Evolutionary conservation across 345 rosid genomes (phyloP).

Genomic region (Pelargonium nanum): DNA sequence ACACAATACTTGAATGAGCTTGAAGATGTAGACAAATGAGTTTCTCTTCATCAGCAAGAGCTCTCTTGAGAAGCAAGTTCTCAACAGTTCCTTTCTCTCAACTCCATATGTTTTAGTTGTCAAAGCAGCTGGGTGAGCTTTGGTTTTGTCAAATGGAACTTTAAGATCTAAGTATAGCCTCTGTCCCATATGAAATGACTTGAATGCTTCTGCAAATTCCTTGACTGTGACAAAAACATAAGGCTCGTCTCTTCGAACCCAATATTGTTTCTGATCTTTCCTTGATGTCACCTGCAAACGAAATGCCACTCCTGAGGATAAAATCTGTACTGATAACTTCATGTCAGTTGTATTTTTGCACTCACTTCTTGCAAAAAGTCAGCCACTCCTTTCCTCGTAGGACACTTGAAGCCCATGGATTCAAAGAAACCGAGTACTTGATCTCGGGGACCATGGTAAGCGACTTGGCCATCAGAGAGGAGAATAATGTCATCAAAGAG

Average conservation of each 20-base stretch:
- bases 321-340: constrained; percentile 27
- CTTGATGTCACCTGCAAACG: no score
- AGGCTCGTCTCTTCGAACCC: constrained; percentile 37
- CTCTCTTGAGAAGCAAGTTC: constrained; percentile 46
- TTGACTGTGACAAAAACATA: constrained; percentile 38
- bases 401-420: constrained; percentile 61
- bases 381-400: constrained; percentile 63
- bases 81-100: constrained; percentile 37
- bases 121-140: constrained; percentile 51
- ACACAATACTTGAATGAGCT: constrained; percentile 33
- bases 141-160: constrained; percentile 33
- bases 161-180: constrained; percentile 30
- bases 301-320: constrained; percentile 67
- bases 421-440: constrained; percentile 8
- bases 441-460: no score
- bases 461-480: constrained; percentile 28
- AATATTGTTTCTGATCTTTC: constrained; percentile 49
- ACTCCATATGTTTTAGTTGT: constrained; percentile 40
- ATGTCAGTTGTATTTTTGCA: not conserved
- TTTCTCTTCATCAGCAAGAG: constrained; percentile 54
- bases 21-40: constrained; percentile 41
- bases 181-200: constrained; percentile 26
- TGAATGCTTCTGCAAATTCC: constrained; percentile 47
- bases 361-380: constrained; percentile 80
- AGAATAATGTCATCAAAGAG: constrained; percentile 68